These are phyloP conservation scores for Lyophyllum decastes DNA, from an alignment of 768 basidiomycete species.

Conservation along the genomic window DNA sequence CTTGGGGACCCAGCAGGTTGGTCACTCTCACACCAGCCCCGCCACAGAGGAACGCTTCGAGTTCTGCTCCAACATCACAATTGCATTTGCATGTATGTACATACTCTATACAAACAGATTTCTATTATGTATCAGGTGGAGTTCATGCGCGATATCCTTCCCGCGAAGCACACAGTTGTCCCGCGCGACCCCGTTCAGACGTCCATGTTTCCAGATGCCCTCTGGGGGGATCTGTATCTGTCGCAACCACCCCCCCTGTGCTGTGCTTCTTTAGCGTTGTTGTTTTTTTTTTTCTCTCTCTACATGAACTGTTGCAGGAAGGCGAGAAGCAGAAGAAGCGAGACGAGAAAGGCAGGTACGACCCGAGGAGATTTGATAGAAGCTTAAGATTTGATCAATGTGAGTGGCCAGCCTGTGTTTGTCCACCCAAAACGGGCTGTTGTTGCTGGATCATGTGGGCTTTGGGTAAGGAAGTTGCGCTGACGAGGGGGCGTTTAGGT, in stretches of 20 bases:
- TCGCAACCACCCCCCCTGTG: not conserved
- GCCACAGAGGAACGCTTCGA: not conserved
- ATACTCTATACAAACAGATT: not conserved
- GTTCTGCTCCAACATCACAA: not conserved
- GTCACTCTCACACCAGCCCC: not conserved
- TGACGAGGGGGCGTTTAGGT: constrained; percentile 8
- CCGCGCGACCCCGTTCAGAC: not conserved
- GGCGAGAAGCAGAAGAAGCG: constrained; percentile 1
- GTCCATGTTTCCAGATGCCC: not conserved
- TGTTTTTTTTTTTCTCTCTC: not conserved
- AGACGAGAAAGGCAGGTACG: constrained; percentile 3
- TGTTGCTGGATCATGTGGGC: constrained; percentile 10
- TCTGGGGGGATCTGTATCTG: not conserved
- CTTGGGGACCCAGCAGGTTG: not conserved
- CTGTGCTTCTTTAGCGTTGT: not conserved
- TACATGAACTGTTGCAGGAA: not conserved
- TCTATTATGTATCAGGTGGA: not conserved
- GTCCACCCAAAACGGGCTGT: not conserved
- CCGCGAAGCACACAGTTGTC: constrained; percentile 4
- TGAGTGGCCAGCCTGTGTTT: constrained; percentile 12
- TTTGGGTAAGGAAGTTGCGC: not conserved
- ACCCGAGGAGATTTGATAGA: constrained; percentile 8
- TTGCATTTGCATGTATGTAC: not conserved
- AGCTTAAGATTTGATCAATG: constrained; percentile 16
- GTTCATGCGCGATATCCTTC: not conserved